Evolutionary conservation across 2,329 filamentous ascomycete species (phyloP), one percentile per base, ranked within the genome.

Genomic region (Ramichloridium luteum): DNA sequence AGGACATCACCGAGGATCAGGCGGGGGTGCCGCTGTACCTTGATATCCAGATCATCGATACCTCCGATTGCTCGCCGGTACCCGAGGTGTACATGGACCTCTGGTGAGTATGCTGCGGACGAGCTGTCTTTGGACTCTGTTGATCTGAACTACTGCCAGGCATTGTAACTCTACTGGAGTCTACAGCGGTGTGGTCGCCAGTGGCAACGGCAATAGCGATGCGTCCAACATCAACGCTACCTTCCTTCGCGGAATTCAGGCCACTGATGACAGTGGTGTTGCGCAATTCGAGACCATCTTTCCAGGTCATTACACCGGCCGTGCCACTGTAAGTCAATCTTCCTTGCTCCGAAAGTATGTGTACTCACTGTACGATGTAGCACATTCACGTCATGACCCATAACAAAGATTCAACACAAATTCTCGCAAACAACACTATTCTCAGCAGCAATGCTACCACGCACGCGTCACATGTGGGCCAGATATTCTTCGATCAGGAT

Each of bases 401-500:
- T 35, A 53, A 54, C 28, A 50, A 45, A 27, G 57, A 52, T 25
- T 35, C 29, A 13, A 45, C 40, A n/a, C 56, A 61, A 27, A 43
- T 58, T 28, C 37, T 37, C 28, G 50, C 46, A 27, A 57, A 52
- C 25, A 36, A 30, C 15, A 45, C 40, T 12, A 56, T 62, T 27
- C 42, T 58, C 28, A 34, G 38, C 23, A 35, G 33, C 22, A 72
- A 67, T 46, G 68, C 65, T 32, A 40, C 43, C 15, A 36, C 41
- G 4, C 60, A 55, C 30, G 62, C 70, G 35, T 64, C 67, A 5
- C 73, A 79, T 54, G 62, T 77, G 23, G 74, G 74, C 12, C 74
- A 80, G 50, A 48, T 74, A 30, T 79, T 74, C 62, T 74, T 74
- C 34, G 72, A 79, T 50, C 67, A 77, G 48, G 58, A 61, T 39